phyloP scores from a whole-genome alignment of 192 early-diverging fungal genomes.

The Podila epicladia region DNA sequence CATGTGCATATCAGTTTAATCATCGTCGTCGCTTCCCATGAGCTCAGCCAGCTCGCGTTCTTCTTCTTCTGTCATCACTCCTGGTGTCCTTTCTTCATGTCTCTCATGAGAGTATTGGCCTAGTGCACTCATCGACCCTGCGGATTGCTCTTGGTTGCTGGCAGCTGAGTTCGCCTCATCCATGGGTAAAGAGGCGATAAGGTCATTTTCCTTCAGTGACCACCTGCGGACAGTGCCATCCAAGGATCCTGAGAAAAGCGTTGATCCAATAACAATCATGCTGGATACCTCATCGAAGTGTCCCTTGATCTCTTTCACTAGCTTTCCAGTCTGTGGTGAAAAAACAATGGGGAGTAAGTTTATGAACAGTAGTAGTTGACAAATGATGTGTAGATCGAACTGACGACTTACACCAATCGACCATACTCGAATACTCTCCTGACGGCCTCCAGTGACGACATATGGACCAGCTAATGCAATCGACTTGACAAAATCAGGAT shows the following conservation, averaged over 20 bases:
- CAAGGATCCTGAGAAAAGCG: constrained; percentile 81
- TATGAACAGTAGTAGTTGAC: no score
- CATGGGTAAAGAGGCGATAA: constrained; percentile 4
- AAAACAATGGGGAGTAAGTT: no score
- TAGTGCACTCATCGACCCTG: no score
- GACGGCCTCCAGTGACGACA: constrained; percentile 84
- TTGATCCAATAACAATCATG: constrained; percentile 66
- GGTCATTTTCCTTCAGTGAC: constrained; percentile 54
- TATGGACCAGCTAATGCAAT: constrained; percentile 71
- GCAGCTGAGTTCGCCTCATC: constrained; percentile 16
- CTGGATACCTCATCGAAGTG: constrained; percentile 92
- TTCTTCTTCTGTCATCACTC: constrained; percentile 87
- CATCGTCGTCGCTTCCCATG: constrained; percentile 71
- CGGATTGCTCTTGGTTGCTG: background rate
- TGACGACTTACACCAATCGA: constrained; percentile 76
- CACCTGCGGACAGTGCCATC: constrained; percentile 90
- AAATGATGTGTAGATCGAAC: background rate
- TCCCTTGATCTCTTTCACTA: constrained; percentile 80
- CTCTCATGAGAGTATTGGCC: background rate
- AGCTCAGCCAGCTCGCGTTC: constrained; percentile 90
- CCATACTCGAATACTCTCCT: constrained; percentile 90
- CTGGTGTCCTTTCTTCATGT: constrained; percentile 2
- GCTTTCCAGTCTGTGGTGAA: constrained; percentile 69
- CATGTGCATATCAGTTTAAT: background rate
- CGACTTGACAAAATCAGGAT: constrained; percentile 86